Evolutionary conservation across 805 yeast species (phyloP).

Genomic region (Maudiozyma barnettii): DNA sequence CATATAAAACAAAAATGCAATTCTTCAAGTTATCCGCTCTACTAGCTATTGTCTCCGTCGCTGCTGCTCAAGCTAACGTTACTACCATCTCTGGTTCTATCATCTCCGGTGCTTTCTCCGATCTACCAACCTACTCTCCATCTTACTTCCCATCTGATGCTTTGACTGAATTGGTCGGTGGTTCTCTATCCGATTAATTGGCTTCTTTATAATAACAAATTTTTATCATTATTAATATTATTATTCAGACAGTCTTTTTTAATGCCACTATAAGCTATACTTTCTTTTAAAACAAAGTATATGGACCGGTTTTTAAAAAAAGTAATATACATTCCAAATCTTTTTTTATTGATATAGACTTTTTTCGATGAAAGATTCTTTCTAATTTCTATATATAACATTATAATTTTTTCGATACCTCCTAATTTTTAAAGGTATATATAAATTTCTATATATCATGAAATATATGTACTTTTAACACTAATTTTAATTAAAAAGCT

Average conservation of each 20-base stretch:
- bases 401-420: conserved; percentile 1
- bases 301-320: not conserved
- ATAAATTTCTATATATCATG: not conserved
- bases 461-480: not conserved
- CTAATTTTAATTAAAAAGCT: not conserved
- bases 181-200: not conserved
- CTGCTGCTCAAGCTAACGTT: conserved; percentile 2
- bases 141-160: conserved; percentile 3
- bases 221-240: not conserved
- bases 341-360: not conserved
- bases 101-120: conserved; percentile 2
- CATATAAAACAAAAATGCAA: not conserved
- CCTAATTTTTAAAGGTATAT: not conserved
- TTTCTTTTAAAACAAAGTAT: too few species aligned
- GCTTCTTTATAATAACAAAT: not conserved
- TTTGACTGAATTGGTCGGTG: not conserved
- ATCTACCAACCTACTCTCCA: not conserved
- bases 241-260: not conserved
- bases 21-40: conserved; percentile 2
- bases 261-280: too few species aligned
- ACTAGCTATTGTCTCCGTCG: conserved; percentile 3
- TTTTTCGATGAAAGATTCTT: not conserved
- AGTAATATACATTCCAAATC: conserved; percentile 1
- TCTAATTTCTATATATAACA: not conserved
- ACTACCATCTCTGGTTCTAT: conserved; percentile 2